phyloP scores from a whole-genome alignment of 2,329 filamentous ascomycete genomes.

The Hypoxylon sp. region DNA sequence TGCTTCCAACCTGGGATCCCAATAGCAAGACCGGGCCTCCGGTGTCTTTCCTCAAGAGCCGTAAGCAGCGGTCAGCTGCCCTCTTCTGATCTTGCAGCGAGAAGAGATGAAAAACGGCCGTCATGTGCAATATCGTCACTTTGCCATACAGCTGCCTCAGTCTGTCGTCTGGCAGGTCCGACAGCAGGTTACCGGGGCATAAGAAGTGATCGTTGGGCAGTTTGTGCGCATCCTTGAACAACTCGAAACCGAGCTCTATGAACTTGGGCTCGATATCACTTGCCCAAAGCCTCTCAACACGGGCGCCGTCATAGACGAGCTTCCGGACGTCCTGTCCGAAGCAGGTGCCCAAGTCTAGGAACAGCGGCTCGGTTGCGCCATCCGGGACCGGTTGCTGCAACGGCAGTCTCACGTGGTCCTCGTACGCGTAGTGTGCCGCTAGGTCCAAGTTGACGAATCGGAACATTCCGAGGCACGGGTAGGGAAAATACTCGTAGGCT shows the following conservation, averaged over 20 bases:
- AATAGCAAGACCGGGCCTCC: slow-evolving; percentile 46
- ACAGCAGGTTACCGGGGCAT: slow-evolving; percentile 45
- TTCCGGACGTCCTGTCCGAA: slow-evolving; percentile 54
- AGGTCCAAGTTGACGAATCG: slow-evolving; percentile 53
- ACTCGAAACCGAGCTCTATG: slow-evolving; percentile 51
- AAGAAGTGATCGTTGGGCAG: slow-evolving; percentile 47
- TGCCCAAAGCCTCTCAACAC: slow-evolving; percentile 42
- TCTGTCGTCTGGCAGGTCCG: slow-evolving; percentile 40
- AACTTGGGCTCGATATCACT: slow-evolving; percentile 49
- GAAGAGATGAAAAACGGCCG: slow-evolving; percentile 51
- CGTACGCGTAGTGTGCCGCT: slow-evolving; percentile 38
- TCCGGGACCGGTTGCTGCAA: slow-evolving; percentile 43
- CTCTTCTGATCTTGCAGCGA: slow-evolving; percentile 45
- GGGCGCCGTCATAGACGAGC: slow-evolving; percentile 49
- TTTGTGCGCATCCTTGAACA: slow-evolving; percentile 50
- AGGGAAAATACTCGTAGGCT: slow-evolving; percentile 44
- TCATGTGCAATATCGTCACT: slow-evolving; percentile 45
- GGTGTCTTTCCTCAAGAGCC: slow-evolving; percentile 42
- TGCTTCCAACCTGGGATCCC: slow-evolving; percentile 36
- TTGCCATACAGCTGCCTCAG: slow-evolving; percentile 46
- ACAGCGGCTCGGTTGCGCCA: slow-evolving; percentile 38
- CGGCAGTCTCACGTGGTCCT: slow-evolving; percentile 42
- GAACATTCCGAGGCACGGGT: slow-evolving; percentile 54
- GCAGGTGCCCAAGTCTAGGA: slow-evolving; percentile 54
- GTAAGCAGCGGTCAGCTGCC: slow-evolving; percentile 41